phyloP scores from a whole-genome alignment of 257 asterid species.

The Parsonsia alboflavescens region DNA sequence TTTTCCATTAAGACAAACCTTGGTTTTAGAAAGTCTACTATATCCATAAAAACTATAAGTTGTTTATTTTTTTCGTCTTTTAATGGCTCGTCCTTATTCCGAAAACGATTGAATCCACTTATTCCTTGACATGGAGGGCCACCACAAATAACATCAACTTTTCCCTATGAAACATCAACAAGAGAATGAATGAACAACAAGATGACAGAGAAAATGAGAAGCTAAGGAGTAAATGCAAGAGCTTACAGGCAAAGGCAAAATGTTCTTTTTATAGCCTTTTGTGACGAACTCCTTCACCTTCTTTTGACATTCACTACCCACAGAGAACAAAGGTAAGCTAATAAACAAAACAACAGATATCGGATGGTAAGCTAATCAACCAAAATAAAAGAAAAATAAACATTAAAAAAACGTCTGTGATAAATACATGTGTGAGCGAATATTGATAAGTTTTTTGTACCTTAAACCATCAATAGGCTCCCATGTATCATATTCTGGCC shows the following conservation, averaged over 20 bases:
- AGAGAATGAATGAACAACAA: conserved; percentile 1
- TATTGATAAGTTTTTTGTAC: conserved; percentile 23
- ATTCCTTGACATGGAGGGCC: conserved; percentile 98
- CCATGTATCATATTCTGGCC: conserved; percentile 68
- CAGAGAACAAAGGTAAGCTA: neutral
- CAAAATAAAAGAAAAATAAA: neutral
- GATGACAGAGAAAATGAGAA: neutral
- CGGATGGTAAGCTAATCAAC: neutral
- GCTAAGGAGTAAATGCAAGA: neutral
- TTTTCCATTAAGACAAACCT: conserved; percentile 79
- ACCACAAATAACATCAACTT: conserved; percentile 79
- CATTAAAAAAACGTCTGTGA: neutral
- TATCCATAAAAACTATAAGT: conserved; percentile 58
- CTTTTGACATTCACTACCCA: conserved; percentile 46
- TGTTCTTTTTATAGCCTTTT: conserved; percentile 35
- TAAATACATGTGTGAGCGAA: neutral
- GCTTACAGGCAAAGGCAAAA: conserved; percentile 84
- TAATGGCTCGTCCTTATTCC: conserved; percentile 48
- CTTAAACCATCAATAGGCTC: conserved; percentile 70
- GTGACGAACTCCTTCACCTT: conserved; percentile 59
- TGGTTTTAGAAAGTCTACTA: conserved; percentile 53
- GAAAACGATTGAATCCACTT: conserved; percentile 73
- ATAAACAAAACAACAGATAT: neutral
- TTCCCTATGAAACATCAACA: conserved; percentile 39
- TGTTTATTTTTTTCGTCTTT: conserved; percentile 61